Evolutionary conservation across 495 filamentous ascomycete genomes (phyloP).

Genomic region (Tuber borchii): DNA sequence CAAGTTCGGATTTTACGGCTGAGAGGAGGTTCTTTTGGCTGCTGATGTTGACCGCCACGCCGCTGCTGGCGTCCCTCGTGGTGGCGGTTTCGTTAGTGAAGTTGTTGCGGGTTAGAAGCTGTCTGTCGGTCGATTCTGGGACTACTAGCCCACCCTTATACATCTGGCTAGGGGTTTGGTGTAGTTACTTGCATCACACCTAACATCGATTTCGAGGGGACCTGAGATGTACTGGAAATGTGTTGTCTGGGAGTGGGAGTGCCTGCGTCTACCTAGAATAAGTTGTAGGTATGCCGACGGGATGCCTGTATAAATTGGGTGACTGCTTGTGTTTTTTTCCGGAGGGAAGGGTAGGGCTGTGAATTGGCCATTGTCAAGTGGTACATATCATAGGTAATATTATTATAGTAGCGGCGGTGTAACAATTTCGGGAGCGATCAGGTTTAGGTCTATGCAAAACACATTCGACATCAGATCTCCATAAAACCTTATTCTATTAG

Average conservation of each 20-base stretch:
- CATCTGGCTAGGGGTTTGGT: not conserved
- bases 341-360: not conserved
- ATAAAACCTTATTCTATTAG: not conserved
- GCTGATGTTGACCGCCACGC: not conserved
- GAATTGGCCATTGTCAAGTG: not conserved
- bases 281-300: not conserved
- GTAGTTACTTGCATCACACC: not conserved
- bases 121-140: not conserved
- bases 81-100: not conserved
- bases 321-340: not conserved
- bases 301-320: not conserved
- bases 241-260: not conserved
- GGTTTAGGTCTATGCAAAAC: not conserved
- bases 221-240: not conserved
- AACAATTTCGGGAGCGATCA: no score
- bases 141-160: fast-evolving
- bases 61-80: not conserved
- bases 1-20: not conserved
- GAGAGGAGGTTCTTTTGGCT: not conserved
- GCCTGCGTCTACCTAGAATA: not conserved
- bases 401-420: no score
- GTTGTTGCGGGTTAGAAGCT: not conserved
- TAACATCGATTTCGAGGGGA: not conserved
- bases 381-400: no score
- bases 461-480: not conserved